Base-by-base conservation (phyloP, 2,329 filamentous ascomycete species). In the Fusarium dimerum region DNA sequence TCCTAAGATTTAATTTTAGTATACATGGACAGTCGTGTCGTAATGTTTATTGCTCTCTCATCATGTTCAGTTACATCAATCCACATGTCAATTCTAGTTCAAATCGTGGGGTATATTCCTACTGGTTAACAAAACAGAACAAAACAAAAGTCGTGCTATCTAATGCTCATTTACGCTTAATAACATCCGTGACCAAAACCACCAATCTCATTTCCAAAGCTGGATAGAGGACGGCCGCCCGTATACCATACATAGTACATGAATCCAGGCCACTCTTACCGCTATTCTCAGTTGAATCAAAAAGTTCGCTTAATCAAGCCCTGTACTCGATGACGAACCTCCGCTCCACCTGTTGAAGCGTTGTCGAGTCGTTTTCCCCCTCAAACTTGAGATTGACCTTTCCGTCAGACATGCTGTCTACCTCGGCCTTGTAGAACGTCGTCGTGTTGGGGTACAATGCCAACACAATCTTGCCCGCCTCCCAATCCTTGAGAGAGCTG, bases 361-460 rank as follows among this genome's bases (percentile, higher is more conserved):
- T 90, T 61, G 85, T 86, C 56, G 78, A 81, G 64, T 87, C 87
- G 66, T 90, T 88, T 63, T 92, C 88, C 13, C 89, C 89, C 67
- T 93, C 90, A 63, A 93, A 93, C 57, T 89, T 85, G 58, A 93
- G 75, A 51, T 82, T 81, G 40, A 87, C 84, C 54, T 78, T 80
- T 40, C 78, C 66, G 55, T 77, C 68, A 39, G 75, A 76, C 77
- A 83, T 86, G 36, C 86, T 86, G 72, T 90, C 88, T 9, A 93
- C 89, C 61, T 92, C 88, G 2, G 90, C 90, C 67, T 89, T 86
- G 69, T 94, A 94, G 64, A 94, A 93, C 0, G 89, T 92, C 1
- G 90, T 92, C 1, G 90, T 93, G 62, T 91, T 86, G 0, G 90
- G 90, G 65, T 94, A 94, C 52, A 91, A 76, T 0, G 90, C 90